Percentiles rank a stretch among this genome's conserved stretches.
phyloP scores from a whole-genome alignment of 139 green algal genomes.

The Nannochloris sp. region DNA sequence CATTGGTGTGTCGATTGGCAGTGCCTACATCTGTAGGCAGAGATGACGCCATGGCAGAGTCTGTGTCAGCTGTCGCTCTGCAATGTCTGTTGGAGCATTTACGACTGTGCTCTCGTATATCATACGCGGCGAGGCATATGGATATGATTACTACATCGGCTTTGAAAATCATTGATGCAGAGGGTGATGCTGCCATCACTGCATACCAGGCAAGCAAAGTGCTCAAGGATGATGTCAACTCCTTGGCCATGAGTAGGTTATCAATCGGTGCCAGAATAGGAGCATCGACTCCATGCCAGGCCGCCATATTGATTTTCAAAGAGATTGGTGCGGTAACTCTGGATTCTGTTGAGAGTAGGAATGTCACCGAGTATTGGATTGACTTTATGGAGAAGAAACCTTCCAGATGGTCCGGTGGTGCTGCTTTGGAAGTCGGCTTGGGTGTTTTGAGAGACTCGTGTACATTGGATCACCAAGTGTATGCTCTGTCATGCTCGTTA shows the following conservation, averaged over 20 bases:
- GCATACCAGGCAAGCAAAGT: conserved; percentile 3
- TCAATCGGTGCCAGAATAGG: conserved; percentile 15
- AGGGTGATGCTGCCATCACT: not conserved
- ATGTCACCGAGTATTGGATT: conserved; percentile 32
- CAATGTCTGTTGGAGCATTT: conserved; percentile 30
- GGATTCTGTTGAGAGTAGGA: conserved; percentile 30
- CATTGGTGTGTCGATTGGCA: conserved; percentile 19
- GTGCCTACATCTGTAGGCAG: not conserved
- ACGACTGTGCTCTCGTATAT: conserved; percentile 19
- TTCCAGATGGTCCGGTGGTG: conserved; percentile 17
- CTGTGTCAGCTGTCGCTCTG: not conserved
- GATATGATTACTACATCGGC: conserved; percentile 19
- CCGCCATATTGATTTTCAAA: conserved; percentile 26
- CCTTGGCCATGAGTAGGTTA: not conserved
- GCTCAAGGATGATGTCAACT: not conserved
- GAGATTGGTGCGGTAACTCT: conserved; percentile 25
- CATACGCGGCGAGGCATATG: conserved; percentile 28
- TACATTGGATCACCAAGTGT: conserved; percentile 35
- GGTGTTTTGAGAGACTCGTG: conserved; percentile 20
- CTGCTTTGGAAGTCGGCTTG: conserved; percentile 9
- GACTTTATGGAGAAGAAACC: conserved; percentile 18
- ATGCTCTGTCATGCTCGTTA: conserved; percentile 16
- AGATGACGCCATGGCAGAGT: not conserved
- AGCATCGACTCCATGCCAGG: conserved; percentile 13
- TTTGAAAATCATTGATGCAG: conserved; percentile 12